Base-by-base conservation (phyloP, 352 stramenopile genomes). In the Pythium monospermum region DNA sequence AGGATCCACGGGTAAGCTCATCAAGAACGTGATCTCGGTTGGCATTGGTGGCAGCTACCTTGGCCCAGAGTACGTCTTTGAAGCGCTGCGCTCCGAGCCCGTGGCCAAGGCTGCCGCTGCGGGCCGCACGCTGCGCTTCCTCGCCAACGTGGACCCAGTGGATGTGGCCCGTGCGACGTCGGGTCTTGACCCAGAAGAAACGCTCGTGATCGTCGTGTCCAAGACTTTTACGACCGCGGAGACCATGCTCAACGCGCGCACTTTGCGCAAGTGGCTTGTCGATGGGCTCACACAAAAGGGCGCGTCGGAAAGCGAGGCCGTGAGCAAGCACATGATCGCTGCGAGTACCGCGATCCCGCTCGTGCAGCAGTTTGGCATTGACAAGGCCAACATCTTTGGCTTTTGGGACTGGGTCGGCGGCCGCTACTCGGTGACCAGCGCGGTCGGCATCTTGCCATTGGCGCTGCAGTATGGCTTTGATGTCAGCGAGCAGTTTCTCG, bases 331-430 rank as follows among this genome's bases (percentile, higher is more conserved):
- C 73, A 88, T 98, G 68, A 83, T 97, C 35, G 95, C 95, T 1
- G 83, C 85, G n/a, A 88, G 74, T 32, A 84, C 82, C 45, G 82
- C 77, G 13, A 80, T 95, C 57, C 66, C 71, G 31, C 63, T 93
- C 25, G 84, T 91, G 15, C 79, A 91, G 42, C 68, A 92, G 38
- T 98, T 98, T 56, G 96, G 96, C 28, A 98, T 99, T 49, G 74
- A 93, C 53, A 65, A 83, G 44, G 66, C 88, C 28, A 98, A 99
- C 64, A 95, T 99, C 42, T 99, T 99, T 71, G 89, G 82, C 39
- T 98, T 99, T 68, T 99, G 96, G 96, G 94, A 99, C 82, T 99
- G 97, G 96, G 95, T 99, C 1, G 96, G 96, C 31, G 96, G 96
- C 22, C 82, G 97, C 51, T 99, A 98, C 83, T 97, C 81, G 41